Evolutionary conservation across 2,329 filamentous ascomycete genomes (phyloP).

Genomic region (Metarhizium robertsii): DNA sequence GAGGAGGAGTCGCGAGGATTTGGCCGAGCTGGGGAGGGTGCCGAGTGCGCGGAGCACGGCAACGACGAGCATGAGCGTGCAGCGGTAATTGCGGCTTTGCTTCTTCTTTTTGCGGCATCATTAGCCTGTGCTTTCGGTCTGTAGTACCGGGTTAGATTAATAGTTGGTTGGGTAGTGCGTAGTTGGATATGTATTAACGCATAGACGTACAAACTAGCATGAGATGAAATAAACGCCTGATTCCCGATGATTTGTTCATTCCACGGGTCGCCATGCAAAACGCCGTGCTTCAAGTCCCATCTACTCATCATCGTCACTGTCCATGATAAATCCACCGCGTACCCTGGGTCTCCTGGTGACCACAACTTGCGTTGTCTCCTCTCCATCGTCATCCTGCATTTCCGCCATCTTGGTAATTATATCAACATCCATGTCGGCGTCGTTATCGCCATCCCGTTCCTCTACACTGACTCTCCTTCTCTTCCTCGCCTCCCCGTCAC

Average conservation of each 20-base stretch:
- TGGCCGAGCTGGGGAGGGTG: conserved; percentile 23
- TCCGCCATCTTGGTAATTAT: conserved; percentile 5
- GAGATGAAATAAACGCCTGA: background rate
- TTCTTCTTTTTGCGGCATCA: no score
- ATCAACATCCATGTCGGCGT: conserved; percentile 19
- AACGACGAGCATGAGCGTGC: conserved; percentile 18
- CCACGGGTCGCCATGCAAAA: background rate
- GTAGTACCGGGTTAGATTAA: no score
- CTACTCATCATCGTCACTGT: conserved; percentile 49
- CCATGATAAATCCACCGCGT: conserved; percentile 45
- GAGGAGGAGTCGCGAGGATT: conserved; percentile 24
- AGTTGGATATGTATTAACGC: no score
- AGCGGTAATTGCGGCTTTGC: background rate
- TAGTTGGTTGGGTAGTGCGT: no score
- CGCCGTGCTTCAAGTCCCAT: background rate
- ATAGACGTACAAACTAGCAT: background rate
- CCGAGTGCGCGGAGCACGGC: conserved; percentile 20
- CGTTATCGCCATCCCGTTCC: conserved; percentile 7
- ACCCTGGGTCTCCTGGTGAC: conserved; percentile 32
- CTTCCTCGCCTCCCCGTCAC: conserved; percentile 27
- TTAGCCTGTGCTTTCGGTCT: no score
- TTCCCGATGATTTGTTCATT: background rate
- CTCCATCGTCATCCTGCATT: conserved; percentile 11
- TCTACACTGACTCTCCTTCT: conserved; percentile 24
- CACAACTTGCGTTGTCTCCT: conserved; percentile 20